phyloP scores from a whole-genome alignment of 306 rosid genomes.

The Cucumis cinereus region DNA sequence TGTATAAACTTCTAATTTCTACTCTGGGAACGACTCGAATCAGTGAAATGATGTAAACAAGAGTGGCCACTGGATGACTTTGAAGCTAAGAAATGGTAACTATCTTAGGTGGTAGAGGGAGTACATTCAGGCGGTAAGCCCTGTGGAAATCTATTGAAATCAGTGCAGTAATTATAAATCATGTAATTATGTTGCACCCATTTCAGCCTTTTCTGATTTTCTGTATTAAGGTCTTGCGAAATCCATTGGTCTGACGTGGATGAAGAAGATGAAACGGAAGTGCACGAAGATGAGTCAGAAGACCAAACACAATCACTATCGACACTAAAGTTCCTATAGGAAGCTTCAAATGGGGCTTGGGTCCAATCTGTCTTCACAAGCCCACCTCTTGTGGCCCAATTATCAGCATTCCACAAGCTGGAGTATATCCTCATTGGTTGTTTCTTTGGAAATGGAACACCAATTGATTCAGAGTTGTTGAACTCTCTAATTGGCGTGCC shows the following conservation, averaged over 20 bases:
- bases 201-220: slow-evolving; percentile 18
- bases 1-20: too few relatives aligned
- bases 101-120: background rate
- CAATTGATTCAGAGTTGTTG: slow-evolving; percentile 41
- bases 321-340: slow-evolving; percentile 43
- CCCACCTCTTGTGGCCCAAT: slow-evolving; percentile 83
- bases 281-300: slow-evolving; percentile 36
- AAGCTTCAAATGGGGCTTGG: slow-evolving; percentile 48
- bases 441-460: slow-evolving; percentile 50
- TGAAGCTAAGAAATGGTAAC: background rate
- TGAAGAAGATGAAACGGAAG: slow-evolving; percentile 14
- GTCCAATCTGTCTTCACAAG: slow-evolving; percentile 54
- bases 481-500: slow-evolving; percentile 57
- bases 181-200: slow-evolving; percentile 52
- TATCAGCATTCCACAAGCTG: slow-evolving; percentile 60
- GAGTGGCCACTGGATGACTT: background rate
- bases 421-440: slow-evolving; percentile 60
- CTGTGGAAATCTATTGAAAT: slow-evolving; percentile 18
- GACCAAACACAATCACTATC: slow-evolving; percentile 38
- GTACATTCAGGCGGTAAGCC: slow-evolving; percentile 23
- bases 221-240: slow-evolving; percentile 22
- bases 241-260: slow-evolving; percentile 20
- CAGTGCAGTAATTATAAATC: slow-evolving; percentile 30
- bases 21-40: background rate
- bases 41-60: background rate